Evolutionary conservation across 129 eudicot species (phyloP).

Genomic region (Ambrosia trifida): DNA sequence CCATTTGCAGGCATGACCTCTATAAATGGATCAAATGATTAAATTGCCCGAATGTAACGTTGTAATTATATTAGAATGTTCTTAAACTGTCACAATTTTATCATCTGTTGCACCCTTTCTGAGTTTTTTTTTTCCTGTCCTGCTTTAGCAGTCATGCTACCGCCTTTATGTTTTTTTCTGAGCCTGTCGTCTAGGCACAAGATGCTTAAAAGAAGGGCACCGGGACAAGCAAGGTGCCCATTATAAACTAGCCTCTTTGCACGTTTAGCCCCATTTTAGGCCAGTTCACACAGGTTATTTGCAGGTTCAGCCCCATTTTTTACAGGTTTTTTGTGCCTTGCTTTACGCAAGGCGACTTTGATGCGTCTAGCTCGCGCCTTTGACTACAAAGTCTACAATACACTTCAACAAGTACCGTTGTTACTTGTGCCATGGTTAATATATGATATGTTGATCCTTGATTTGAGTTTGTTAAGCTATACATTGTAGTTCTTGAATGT

Average conservation of each 20-base stretch:
- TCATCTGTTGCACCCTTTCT: neutral
- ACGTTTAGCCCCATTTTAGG: too few relatives aligned
- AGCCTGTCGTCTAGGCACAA: too few relatives aligned
- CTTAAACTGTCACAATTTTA: conserved; percentile 13
- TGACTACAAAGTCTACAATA: too few relatives aligned
- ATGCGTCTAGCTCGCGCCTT: too few relatives aligned
- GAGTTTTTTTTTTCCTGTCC: neutral
- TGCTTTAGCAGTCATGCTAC: neutral
- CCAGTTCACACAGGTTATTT: too few relatives aligned
- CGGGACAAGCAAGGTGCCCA: too few relatives aligned
- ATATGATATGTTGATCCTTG: conserved; percentile 7
- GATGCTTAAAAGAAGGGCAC: too few relatives aligned
- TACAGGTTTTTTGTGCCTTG: too few relatives aligned
- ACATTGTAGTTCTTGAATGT: neutral
- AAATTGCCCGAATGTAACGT: neutral
- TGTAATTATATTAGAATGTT: conserved; percentile 7
- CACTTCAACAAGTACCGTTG: neutral
- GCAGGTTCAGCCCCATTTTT: too few relatives aligned
- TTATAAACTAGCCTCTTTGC: too few relatives aligned
- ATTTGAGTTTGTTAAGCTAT: neutral
- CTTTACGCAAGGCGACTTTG: too few relatives aligned
- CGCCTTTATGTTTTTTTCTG: neutral
- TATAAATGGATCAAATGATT: conserved; percentile 11
- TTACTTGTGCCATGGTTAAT: neutral
- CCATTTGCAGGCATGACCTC: conserved; percentile 8